Evolutionary conservation across 345 rosid genomes (phyloP).

Genomic region (Salix dunnii): DNA sequence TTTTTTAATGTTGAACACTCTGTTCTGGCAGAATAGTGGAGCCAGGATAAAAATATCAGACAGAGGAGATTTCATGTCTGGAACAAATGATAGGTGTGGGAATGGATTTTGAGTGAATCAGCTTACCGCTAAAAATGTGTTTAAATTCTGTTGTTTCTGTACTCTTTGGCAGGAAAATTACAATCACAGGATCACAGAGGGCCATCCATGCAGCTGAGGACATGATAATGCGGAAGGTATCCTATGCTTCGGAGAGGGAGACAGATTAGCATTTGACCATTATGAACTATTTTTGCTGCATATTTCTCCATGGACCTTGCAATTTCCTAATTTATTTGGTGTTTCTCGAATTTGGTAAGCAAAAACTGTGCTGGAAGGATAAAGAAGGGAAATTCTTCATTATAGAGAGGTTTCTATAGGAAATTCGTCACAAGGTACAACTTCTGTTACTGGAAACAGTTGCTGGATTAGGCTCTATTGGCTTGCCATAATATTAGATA

Average conservation of each 20-base stretch:
- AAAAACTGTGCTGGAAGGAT: constrained; percentile 18
- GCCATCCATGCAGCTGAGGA: constrained; percentile 80
- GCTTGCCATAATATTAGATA: constrained; percentile 13
- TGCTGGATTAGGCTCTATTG: constrained; percentile 12
- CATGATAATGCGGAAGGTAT: constrained; percentile 93
- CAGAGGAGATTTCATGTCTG: constrained; percentile 91
- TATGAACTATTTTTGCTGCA: constrained; percentile 14
- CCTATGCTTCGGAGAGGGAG: constrained; percentile 74
- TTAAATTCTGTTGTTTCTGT: background rate
- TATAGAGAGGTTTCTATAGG: constrained; percentile 26
- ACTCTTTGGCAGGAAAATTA: constrained; percentile 71
- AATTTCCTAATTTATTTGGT: constrained; percentile 11
- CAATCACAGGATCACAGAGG: constrained; percentile 86
- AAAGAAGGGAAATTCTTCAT: constrained; percentile 3
- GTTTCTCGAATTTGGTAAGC: constrained; percentile 14
- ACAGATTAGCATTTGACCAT: constrained; percentile 39
- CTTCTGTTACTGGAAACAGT: constrained; percentile 10
- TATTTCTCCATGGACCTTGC: constrained; percentile 11
- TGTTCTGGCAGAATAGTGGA: constrained; percentile 68
- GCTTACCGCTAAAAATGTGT: background rate
- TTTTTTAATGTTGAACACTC: background rate
- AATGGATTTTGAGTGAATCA: background rate
- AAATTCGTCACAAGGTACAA: constrained; percentile 20
- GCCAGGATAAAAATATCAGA: constrained; percentile 93
- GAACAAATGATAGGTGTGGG: constrained; percentile 79